phyloP scores from a whole-genome alignment of 1,139 yeast genomes.

The Zygosaccharomyces sapae region DNA sequence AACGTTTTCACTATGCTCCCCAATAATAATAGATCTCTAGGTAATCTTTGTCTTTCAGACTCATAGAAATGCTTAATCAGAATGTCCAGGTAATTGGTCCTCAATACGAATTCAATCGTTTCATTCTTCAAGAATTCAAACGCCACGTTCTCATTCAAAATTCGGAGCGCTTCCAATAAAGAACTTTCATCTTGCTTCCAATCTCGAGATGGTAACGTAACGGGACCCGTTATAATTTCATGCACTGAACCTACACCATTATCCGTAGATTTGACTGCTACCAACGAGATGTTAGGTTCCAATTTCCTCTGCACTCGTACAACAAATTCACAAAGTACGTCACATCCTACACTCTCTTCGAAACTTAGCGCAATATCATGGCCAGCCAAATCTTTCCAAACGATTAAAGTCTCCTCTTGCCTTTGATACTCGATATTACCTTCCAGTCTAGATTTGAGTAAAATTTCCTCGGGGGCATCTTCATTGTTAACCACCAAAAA shows the following conservation, averaged over 20 bases:
- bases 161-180: slow-evolving; percentile 48
- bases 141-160: slow-evolving; percentile 53
- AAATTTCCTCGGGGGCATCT: slow-evolving; percentile 50
- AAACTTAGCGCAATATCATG: slow-evolving; percentile 85
- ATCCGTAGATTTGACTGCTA: slow-evolving; percentile 59
- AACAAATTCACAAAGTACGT: slow-evolving; percentile 77
- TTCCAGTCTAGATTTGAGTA: slow-evolving; percentile 62
- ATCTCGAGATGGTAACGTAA: slow-evolving; percentile 54
- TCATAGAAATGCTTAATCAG: slow-evolving; percentile 50
- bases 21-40: slow-evolving; percentile 55
- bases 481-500: slow-evolving; percentile 76
- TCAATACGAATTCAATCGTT: slow-evolving; percentile 49
- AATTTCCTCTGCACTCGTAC: slow-evolving; percentile 59
- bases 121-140: slow-evolving; percentile 53
- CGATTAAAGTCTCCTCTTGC: slow-evolving; percentile 90
- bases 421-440: slow-evolving; percentile 83
- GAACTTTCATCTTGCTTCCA: slow-evolving; percentile 47
- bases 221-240: slow-evolving; percentile 78
- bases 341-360: slow-evolving; percentile 90
- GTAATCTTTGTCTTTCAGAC: slow-evolving; percentile 50
- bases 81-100: slow-evolving; percentile 49
- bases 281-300: slow-evolving; percentile 68
- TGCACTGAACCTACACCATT: slow-evolving; percentile 44
- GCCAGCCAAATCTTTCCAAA: slow-evolving; percentile 82
- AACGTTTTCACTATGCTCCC: slow-evolving; percentile 70